Evolutionary conservation across 164 flowering plant species (phyloP).

Genomic region (Vitis amurensis): DNA sequence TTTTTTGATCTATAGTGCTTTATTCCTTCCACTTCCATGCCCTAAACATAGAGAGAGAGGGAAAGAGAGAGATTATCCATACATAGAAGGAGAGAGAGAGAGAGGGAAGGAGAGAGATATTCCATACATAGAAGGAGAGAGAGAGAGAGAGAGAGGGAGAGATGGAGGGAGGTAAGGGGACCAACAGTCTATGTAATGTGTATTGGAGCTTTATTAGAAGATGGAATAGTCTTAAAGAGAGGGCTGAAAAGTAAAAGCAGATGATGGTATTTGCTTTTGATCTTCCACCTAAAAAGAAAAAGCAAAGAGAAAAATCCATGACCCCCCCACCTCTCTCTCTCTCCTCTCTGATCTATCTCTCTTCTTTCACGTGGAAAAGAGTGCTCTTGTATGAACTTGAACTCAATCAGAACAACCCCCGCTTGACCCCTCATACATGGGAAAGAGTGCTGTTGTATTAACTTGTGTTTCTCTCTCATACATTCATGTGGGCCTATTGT

Average conservation of each 20-base stretch:
- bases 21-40: constrained; percentile 47
- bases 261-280: constrained; percentile 37
- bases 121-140: too few relatives aligned
- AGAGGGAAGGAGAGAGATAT: too few relatives aligned
- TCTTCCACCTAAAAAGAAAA: constrained; percentile 43
- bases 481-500: constrained; percentile 18
- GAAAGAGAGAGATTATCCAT: too few relatives aligned
- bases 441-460: constrained; percentile 32
- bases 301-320: constrained; percentile 17
- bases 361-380: constrained; percentile 61
- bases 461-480: constrained; percentile 13
- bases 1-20: constrained; percentile 27
- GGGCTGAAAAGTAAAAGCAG: constrained; percentile 55
- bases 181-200: constrained; percentile 36
- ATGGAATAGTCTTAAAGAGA: constrained; percentile 75
- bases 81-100: too few relatives aligned
- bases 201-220: constrained; percentile 51
- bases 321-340: constrained; percentile 6
- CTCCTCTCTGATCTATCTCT: not conserved
- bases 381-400: constrained; percentile 55
- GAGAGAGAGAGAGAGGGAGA: too few relatives aligned
- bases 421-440: constrained; percentile 22
- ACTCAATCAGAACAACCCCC: constrained; percentile 3
- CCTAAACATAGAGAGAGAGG: constrained; percentile 15
- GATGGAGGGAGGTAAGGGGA: constrained; percentile 26